phyloP scores from a whole-genome alignment of 1,284 basidiomycete species.

The Volvariella surrecta region DNA sequence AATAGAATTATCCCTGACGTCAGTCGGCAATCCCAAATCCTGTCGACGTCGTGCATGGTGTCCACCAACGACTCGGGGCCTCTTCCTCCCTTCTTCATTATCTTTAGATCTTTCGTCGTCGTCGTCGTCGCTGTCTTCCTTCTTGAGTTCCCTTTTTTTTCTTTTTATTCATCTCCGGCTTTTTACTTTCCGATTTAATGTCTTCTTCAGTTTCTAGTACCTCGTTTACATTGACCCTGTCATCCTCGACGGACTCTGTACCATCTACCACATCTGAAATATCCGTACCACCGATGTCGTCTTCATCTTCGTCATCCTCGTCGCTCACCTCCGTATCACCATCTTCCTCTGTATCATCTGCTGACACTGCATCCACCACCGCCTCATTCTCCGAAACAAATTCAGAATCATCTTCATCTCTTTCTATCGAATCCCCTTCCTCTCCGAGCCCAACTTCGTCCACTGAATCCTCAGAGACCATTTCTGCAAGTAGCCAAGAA shows the following conservation, averaged over 20 bases:
- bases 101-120: conserved; percentile 4
- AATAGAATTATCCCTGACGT: background rate
- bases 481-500: conserved; percentile 11
- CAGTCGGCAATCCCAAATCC: too few relatives aligned
- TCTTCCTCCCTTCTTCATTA: conserved; percentile 2
- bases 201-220: conserved; percentile 6
- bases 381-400: conserved; percentile 11
- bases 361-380: conserved; percentile 10
- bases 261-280: conserved; percentile 10
- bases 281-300: conserved; percentile 7
- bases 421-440: conserved; percentile 13
- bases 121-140: conserved; percentile 7
- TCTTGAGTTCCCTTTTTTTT: conserved; percentile 1
- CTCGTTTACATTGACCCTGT: conserved; percentile 6
- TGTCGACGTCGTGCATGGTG: conserved; percentile 2
- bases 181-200: background rate
- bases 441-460: too few relatives aligned
- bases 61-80: conserved; percentile 1
- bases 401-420: conserved; percentile 8
- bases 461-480: conserved; percentile 12
- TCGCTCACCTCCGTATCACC: conserved; percentile 12
- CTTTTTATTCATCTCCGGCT: conserved; percentile 4
- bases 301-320: conserved; percentile 12
- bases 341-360: conserved; percentile 11
- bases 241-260: conserved; percentile 8